A percentile compares a stretch with the other conserved stretches of the same genome.
phyloP scores from a whole-genome alignment of 768 basidiomycete species.

The Tulasnella sp. region DNA sequence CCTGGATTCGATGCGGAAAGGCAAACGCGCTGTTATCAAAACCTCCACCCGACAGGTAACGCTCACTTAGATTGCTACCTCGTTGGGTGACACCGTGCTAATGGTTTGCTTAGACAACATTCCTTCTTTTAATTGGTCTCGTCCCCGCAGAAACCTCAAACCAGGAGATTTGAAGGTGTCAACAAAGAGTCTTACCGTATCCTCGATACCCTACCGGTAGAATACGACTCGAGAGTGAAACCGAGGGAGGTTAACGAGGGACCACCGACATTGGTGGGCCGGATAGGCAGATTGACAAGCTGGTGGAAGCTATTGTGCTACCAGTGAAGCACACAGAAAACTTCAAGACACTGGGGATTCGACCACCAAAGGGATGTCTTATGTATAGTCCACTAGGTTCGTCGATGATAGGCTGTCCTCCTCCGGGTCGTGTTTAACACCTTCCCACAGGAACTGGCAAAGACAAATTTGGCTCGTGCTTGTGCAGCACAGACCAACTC shows the following conservation, averaged over 20 bases:
- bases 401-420: slow-evolving; percentile 16
- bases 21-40: slow-evolving; percentile 98
- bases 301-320: slow-evolving; percentile 94
- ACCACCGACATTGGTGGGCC: slow-evolving; percentile 96
- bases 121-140: slow-evolving; percentile 95
- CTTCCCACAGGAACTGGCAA: slow-evolving; percentile 68
- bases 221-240: slow-evolving; percentile 97
- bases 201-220: slow-evolving; percentile 88
- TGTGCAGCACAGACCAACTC: slow-evolving; percentile 98
- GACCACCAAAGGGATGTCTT: slow-evolving; percentile 92
- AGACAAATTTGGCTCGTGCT: slow-evolving; percentile 93
- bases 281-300: slow-evolving; percentile 98
- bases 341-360: slow-evolving; percentile 97
- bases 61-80: slow-evolving; percentile 7
- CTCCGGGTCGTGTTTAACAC: not conserved
- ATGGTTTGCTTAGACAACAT: slow-evolving; percentile 61
- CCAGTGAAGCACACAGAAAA: slow-evolving; percentile 99
- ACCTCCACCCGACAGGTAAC: slow-evolving; percentile 86
- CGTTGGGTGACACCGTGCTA: not conserved
- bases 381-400: slow-evolving; percentile 98
- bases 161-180: slow-evolving; percentile 96
- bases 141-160: slow-evolving; percentile 86
- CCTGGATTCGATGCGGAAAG: slow-evolving; percentile 90
- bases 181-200: slow-evolving; percentile 99
- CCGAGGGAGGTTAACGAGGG: slow-evolving; percentile 99